A percentile compares a stretch with the other conserved stretches of the same genome.
These are phyloP conservation scores for Boletus bicolor DNA, from an alignment of 768 basidiomycete species.

Conservation along the genomic window DNA sequence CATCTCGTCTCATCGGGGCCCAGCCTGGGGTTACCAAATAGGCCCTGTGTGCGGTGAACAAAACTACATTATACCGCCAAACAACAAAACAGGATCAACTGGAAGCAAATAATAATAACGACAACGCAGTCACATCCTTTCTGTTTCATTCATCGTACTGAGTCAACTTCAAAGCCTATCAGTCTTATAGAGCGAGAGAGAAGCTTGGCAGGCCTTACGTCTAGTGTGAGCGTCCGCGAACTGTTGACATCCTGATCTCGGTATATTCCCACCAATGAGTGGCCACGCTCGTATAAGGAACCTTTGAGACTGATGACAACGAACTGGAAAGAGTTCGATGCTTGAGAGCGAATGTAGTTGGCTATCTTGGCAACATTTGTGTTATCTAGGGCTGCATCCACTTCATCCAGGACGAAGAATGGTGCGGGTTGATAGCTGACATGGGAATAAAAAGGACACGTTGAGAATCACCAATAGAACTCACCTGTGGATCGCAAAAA, in stretches of 20 bases:
- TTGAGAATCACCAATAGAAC: constrained; percentile 1
- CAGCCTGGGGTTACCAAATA: not conserved
- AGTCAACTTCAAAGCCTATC: constrained; percentile 21
- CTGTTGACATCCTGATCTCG: constrained; percentile 93
- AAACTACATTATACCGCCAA: constrained; percentile 1
- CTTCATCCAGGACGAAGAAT: constrained; percentile 98
- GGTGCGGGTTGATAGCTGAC: constrained; percentile 91
- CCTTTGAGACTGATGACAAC: constrained; percentile 97
- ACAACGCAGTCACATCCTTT: constrained; percentile 1
- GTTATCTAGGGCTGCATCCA: constrained; percentile 96
- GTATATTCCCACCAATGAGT: constrained; percentile 91
- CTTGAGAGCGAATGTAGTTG: constrained; percentile 84
- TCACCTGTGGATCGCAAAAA: constrained; percentile 95
- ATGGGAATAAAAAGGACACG: not conserved
- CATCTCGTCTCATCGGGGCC: not conserved
- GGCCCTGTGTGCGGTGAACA: not conserved
- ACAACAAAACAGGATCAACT: constrained; percentile 5
- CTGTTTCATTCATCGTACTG: constrained; percentile 27
- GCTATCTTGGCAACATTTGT: constrained; percentile 98
- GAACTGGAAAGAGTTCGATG: constrained; percentile 87
- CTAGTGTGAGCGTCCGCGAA: constrained; percentile 86
- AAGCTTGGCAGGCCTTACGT: constrained; percentile 48
- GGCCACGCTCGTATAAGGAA: constrained; percentile 85
- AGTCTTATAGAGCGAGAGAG: constrained; percentile 1
- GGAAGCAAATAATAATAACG: constrained; percentile 27